phyloP scores from a whole-genome alignment of 352 stramenopile species.

The Thraustochytrium sp. region DNA sequence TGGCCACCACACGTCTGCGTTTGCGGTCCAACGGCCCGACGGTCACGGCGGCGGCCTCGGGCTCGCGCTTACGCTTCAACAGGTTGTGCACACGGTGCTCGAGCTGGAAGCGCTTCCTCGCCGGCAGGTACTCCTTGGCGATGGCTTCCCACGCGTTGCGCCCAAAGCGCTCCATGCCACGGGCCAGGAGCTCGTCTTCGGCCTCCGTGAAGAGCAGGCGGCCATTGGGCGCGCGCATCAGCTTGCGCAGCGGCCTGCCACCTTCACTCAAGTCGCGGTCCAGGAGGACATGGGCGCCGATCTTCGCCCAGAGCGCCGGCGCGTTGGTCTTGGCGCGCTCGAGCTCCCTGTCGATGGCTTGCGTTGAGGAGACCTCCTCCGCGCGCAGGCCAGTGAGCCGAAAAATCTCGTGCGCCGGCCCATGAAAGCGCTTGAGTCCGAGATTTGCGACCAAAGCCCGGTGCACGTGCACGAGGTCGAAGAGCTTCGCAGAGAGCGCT shows the following conservation, averaged over 20 bases:
- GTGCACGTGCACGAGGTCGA: neutral
- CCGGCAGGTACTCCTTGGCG: neutral
- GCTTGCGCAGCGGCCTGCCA: no score
- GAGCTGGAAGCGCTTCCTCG: neutral
- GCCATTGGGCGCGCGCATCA: neutral
- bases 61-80: neutral
- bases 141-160: slow-evolving; percentile 1
- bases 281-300: neutral
- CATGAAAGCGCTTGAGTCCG: neutral
- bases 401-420: neutral
- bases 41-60: no score
- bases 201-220: neutral
- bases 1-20: no score
- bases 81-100: neutral
- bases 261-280: no score
- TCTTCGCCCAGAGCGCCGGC: neutral
- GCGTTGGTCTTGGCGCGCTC: neutral
- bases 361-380: neutral
- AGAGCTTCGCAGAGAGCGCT: neutral
- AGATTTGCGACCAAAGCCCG: neutral
- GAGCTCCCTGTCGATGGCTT: neutral
- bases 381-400: neutral
- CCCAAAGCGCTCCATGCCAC: neutral
- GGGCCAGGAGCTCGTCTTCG: neutral
- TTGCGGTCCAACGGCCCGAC: no score